Conservation (phyloP, 2,329 filamentous ascomycete genomes). For the Epicoccum nigrum region DNA sequence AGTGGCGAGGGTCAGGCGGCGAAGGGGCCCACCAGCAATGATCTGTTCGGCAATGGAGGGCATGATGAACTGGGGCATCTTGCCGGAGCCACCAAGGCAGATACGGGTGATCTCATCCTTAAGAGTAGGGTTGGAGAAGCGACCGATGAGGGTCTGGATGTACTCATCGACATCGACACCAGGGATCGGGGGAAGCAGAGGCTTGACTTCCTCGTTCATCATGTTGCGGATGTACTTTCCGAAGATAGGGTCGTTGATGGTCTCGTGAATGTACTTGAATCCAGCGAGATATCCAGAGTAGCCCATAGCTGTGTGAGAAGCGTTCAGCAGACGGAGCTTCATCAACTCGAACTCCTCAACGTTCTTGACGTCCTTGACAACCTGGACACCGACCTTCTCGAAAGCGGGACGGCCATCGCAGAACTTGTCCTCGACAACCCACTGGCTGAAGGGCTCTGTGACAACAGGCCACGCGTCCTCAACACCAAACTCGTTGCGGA, state of each 20-base stretch:
- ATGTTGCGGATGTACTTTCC: slow-evolving; percentile 37
- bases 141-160: slow-evolving; percentile 32
- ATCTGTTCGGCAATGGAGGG: slow-evolving; percentile 39
- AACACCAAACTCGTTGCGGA: slow-evolving; percentile 32
- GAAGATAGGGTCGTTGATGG: slow-evolving; percentile 31
- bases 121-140: slow-evolving; percentile 37
- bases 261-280: slow-evolving; percentile 38
- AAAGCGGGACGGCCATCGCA: slow-evolving; percentile 36
- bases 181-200: slow-evolving; percentile 35
- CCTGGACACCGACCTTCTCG: slow-evolving; percentile 39
- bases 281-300: slow-evolving; percentile 35
- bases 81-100: slow-evolving; percentile 39
- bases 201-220: slow-evolving; percentile 40
- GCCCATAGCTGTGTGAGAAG: slow-evolving; percentile 36
- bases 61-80: slow-evolving; percentile 41
- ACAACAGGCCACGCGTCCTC: slow-evolving; percentile 38
- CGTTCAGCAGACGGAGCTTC: slow-evolving; percentile 38
- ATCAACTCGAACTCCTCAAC: slow-evolving; percentile 38
- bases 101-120: slow-evolving; percentile 40
- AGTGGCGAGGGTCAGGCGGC: slow-evolving; percentile 32
- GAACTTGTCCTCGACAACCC: slow-evolving; percentile 41
- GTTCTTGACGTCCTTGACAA: slow-evolving; percentile 33
- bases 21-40: slow-evolving; percentile 28
- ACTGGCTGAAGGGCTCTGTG: slow-evolving; percentile 38
- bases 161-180: slow-evolving; percentile 37